Base-by-base conservation (phyloP, 2,329 filamentous ascomycete genomes). In the Fusarium sp. region DNA sequence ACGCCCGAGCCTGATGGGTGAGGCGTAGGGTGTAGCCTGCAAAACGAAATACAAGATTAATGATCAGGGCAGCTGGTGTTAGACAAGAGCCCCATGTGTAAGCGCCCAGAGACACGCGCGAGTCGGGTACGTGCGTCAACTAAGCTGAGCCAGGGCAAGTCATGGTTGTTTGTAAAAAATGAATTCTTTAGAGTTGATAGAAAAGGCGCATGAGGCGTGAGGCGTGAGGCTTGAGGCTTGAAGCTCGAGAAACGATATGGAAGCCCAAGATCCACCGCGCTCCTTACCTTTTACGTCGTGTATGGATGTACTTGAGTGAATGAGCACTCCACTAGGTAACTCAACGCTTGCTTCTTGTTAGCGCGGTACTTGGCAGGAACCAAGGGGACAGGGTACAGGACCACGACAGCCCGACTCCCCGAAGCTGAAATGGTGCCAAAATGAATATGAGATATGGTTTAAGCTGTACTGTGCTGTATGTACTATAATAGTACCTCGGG, bases 21-120 rank as follows among this genome's bases (percentile, higher is more conserved):
- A 45, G 35, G 34, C n/a, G 34, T 19, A 19, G 56, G 51, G 29
- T 40, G 44, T 40, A 38, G 49, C 32, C 32, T 53, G 44, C 25
- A 38, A 35, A 19, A 19, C 15, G 34, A n/a, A 32, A 40, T 40
- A 40, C 15, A 40, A 12, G 47, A 35, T 47, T 49, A 32, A 46
- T 64, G 61, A 65, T 62, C 56, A 65, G 43, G 52, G 57, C 47
- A 49, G 28, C 28, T 52, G 52, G 19, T 50, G 34, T 63, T 65
- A 50, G 48, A 65, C 34, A 62, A 38, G 40, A 54, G 40, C 39
- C 38, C 44, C 35, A 29, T 53, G 29, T 49, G 26, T 38, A 45
- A 26, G 34, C 29, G 28, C 35, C 40, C 39, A 45, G 44, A 29
- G 36, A 40, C 43, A 46, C 7, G 25, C 19, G 32, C 13, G 29